Evolutionary conservation across 1,139 yeast genomes (phyloP).

Genomic region (Kodamaea suecica): DNA sequence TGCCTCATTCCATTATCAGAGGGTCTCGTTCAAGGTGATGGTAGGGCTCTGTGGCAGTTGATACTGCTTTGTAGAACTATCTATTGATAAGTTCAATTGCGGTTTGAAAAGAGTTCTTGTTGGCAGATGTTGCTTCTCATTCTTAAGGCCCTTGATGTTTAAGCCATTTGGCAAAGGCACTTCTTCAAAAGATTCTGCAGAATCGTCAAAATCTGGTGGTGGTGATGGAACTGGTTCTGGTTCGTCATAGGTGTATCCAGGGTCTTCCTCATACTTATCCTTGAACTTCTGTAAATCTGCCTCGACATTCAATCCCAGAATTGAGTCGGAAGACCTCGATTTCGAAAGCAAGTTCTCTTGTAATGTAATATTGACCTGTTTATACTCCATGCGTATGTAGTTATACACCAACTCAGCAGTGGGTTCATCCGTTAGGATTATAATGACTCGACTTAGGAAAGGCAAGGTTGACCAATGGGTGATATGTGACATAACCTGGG

Average conservation of each 20-base stretch:
- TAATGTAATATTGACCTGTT: slow-evolving; percentile 33
- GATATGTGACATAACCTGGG: slow-evolving; percentile 23
- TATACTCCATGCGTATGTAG: slow-evolving; percentile 16
- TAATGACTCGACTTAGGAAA: slow-evolving; percentile 39
- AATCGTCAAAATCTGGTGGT: no score
- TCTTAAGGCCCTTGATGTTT: not conserved
- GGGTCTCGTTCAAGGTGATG: slow-evolving; percentile 5
- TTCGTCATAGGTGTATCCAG: slow-evolving; percentile 5
- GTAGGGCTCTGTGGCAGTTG: slow-evolving; percentile 28
- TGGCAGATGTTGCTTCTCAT: not conserved
- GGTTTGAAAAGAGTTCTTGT: slow-evolving; percentile 41
- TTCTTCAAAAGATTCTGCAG: no score
- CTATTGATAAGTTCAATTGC: slow-evolving; percentile 12
- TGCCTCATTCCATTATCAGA: not conserved
- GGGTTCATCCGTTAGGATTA: slow-evolving; percentile 34
- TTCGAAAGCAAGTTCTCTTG: slow-evolving; percentile 38
- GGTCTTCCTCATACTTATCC: slow-evolving; percentile 12
- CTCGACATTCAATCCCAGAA: slow-evolving; percentile 17
- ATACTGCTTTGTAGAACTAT: slow-evolving; percentile 18
- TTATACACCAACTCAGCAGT: slow-evolving; percentile 28
- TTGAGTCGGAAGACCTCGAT: slow-evolving; percentile 6
- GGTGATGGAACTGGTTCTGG: no score
- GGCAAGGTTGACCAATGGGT: slow-evolving; percentile 47
- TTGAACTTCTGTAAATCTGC: slow-evolving; percentile 28
- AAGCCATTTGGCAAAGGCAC: no score